Evolutionary conservation across 2,329 filamentous ascomycete genomes (phyloP).

Genomic region (Trichophyton benhamiae): DNA sequence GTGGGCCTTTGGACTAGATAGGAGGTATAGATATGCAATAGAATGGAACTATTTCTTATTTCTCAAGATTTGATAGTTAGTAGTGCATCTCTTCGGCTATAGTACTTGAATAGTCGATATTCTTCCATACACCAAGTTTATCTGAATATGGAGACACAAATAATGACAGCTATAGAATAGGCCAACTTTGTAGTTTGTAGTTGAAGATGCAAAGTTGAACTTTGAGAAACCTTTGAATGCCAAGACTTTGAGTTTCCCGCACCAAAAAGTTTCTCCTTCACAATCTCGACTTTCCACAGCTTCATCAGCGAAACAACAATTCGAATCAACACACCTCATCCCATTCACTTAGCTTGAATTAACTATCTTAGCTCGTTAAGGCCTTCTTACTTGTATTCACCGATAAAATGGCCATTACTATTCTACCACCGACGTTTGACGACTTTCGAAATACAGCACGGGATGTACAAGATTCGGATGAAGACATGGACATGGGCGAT

Average conservation of each 20-base stretch:
- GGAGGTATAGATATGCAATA: background rate
- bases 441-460: constrained; percentile 19
- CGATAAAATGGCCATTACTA: constrained; percentile 41
- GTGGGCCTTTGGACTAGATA: background rate
- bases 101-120: no score
- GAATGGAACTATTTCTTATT: background rate
- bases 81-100: no score
- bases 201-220: no score
- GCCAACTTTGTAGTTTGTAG: no score
- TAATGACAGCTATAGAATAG: no score
- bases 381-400: no score
- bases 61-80: no score
- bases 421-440: constrained; percentile 36
- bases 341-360: background rate
- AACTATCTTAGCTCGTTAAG: no score
- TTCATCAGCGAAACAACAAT: no score
- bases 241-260: background rate
- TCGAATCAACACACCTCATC: background rate
- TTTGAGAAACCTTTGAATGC: background rate
- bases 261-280: background rate
- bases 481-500: constrained; percentile 35
- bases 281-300: background rate
- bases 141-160: no score
- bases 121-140: no score
- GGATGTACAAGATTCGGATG: constrained; percentile 33